phyloP scores from a whole-genome alignment of 129 eudicot genomes.

The Chrysanthemum lavandulifolium region DNA sequence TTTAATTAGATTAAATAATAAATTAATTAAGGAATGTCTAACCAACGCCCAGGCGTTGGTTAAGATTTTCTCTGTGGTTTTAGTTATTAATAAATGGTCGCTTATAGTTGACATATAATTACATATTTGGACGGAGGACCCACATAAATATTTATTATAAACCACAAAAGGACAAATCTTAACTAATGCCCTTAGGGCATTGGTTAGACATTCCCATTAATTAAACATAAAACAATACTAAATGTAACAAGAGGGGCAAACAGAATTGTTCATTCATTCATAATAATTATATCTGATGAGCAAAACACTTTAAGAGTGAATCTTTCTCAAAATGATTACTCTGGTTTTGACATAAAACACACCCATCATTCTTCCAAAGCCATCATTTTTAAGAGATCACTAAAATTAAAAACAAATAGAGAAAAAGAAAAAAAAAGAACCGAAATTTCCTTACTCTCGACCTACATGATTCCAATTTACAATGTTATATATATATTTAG shows the following conservation, averaged over 20 bases:
- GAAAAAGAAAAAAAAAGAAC: background rate
- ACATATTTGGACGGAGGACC: too few species aligned
- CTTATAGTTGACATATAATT: too few species aligned
- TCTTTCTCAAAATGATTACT: conserved; percentile 34
- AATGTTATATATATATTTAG: conserved; percentile 18
- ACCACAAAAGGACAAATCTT: too few species aligned
- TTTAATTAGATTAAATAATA: too few species aligned
- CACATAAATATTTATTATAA: too few species aligned
- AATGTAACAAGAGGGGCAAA: conserved; percentile 22
- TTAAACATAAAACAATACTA: background rate
- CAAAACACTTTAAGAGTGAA: conserved; percentile 36
- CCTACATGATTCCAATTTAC: conserved; percentile 38
- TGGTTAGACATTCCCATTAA: too few species aligned
- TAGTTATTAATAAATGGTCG: too few species aligned
- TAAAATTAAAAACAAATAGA: background rate
- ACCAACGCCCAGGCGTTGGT: too few species aligned
- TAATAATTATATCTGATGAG: conserved; percentile 14
- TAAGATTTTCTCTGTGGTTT: too few species aligned
- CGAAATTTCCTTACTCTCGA: conserved; percentile 16
- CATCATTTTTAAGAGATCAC: conserved; percentile 32
- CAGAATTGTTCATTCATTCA: conserved; percentile 25
- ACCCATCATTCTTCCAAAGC: conserved; percentile 14
- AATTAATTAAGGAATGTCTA: background rate
- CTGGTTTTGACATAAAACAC: conserved; percentile 31
- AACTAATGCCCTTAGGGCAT: too few species aligned